Conservation (phyloP, 805 yeast species). For the Saccharomycopsis sp. region DNA sequence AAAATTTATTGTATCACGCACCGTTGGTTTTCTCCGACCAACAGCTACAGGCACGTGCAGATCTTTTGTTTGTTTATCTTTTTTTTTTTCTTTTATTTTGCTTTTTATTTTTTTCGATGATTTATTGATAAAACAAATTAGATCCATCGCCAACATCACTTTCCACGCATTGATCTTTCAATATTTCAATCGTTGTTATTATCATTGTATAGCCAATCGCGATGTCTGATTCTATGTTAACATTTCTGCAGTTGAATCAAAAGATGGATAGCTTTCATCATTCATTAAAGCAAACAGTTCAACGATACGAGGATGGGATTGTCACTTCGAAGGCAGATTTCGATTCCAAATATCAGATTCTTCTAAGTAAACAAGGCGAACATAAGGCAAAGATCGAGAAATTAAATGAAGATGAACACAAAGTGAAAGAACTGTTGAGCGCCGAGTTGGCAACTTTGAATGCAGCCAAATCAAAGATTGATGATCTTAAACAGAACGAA, state of each 20-base stretch:
- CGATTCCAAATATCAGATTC: not conserved
- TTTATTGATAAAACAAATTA: too few relatives aligned
- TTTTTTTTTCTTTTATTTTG: too few relatives aligned
- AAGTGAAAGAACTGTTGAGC: slow-evolving; percentile 3
- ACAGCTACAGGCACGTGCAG: too few relatives aligned
- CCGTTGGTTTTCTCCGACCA: too few relatives aligned
- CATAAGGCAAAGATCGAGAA: not conserved
- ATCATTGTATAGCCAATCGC: too few relatives aligned
- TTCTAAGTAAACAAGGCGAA: slow-evolving; percentile 4
- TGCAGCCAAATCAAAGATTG: slow-evolving; percentile 13
- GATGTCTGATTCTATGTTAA: not conserved
- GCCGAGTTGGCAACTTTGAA: slow-evolving; percentile 11
- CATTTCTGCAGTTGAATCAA: slow-evolving; percentile 8
- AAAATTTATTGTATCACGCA: too few relatives aligned
- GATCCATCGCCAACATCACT: too few relatives aligned
- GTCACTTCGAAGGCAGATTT: slow-evolving; percentile 1
- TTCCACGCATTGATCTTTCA: too few relatives aligned
- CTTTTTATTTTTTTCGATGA: too few relatives aligned
- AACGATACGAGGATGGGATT: slow-evolving; percentile 7
- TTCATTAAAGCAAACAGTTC: slow-evolving; percentile 9
- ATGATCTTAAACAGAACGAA: slow-evolving; percentile 15
- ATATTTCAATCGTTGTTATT: too few relatives aligned
- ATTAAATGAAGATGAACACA: slow-evolving; percentile 10
- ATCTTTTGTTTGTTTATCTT: too few relatives aligned
- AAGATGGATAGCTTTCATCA: slow-evolving; percentile 15